These are phyloP conservation scores for Phytophthora vignae DNA, from an alignment of 352 stramenopile species.

Conservation along the genomic window DNA sequence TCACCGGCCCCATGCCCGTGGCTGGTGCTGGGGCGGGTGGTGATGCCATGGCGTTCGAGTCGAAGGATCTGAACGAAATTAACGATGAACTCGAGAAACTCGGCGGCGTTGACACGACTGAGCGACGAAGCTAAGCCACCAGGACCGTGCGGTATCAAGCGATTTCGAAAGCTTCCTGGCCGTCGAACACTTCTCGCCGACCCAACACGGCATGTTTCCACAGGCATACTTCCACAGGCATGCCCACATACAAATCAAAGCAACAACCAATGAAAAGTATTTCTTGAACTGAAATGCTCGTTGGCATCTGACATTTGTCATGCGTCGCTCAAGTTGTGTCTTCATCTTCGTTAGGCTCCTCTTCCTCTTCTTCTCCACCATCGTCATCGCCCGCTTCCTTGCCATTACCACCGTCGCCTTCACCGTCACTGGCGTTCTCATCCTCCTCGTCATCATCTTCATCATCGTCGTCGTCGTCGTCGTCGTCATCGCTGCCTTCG, in stretches of 20 bases:
- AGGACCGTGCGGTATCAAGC: neutral
- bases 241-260: constrained; percentile 26
- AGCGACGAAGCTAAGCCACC: constrained; percentile 32
- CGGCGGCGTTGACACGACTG: constrained; percentile 42
- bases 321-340: constrained; percentile 1
- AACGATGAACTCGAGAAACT: constrained; percentile 78
- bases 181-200: neutral
- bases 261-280: constrained; percentile 14
- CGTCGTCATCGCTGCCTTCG: constrained; percentile 17
- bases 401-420: constrained; percentile 13
- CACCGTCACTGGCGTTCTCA: constrained; percentile 30
- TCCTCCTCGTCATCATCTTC: constrained; percentile 25
- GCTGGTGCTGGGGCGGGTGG: constrained; percentile 23
- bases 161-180: neutral
- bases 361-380: constrained; percentile 29
- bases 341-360: constrained; percentile 27
- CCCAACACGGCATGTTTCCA: neutral
- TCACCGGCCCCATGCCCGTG: constrained; percentile 22
- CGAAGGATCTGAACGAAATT: constrained; percentile 73
- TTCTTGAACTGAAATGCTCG: constrained; percentile 10
- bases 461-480: constrained; percentile 25
- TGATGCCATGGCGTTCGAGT: constrained; percentile 50
- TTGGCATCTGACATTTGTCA: neutral
- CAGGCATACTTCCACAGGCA: neutral
- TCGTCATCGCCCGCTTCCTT: constrained; percentile 23